A percentile compares a stretch with the other conserved stretches of the same genome.
Conservation (phyloP, 805 yeast species). For the Candida odintsovae region DNA sequence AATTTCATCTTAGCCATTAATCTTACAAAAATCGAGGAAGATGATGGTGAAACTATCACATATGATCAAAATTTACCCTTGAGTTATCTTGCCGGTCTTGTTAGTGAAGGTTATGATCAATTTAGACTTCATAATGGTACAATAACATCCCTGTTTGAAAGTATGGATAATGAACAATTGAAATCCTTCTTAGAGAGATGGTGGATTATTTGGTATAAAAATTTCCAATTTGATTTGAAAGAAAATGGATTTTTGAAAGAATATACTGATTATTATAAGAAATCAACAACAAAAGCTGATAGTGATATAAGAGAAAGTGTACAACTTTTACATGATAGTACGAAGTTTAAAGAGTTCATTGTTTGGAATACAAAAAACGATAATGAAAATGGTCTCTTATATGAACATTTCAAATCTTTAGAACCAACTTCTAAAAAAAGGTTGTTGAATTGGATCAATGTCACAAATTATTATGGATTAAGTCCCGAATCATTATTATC, state of each 20-base stretch:
- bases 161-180: conserved; percentile 16
- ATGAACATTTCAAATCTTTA: conserved; percentile 11
- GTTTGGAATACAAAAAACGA: conserved; percentile 12
- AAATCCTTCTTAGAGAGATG: conserved; percentile 21
- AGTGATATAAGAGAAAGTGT: conserved; percentile 10
- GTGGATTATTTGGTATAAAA: conserved; percentile 33
- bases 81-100: conserved; percentile 19
- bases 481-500: conserved; percentile 9
- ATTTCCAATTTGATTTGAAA: conserved; percentile 21
- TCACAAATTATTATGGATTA: conserved; percentile 10
- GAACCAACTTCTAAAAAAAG: conserved; percentile 5
- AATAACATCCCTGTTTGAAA: conserved; percentile 11
- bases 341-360: conserved; percentile 14
- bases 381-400: conserved; percentile 15
- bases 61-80: conserved; percentile 20
- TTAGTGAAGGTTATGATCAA: conserved; percentile 23
- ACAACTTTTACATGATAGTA: conserved; percentile 4
- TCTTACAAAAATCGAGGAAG: conserved; percentile 15
- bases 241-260: conserved; percentile 31
- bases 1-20: conserved; percentile 21
- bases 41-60: conserved; percentile 6
- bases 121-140: conserved; percentile 21
- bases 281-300: conserved; percentile 22
- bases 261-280: conserved; percentile 17
- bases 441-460: conserved; percentile 19